Evolutionary conservation across 1,284 basidiomycete genomes (phyloP), one percentile per base, ranked within the genome.

Genomic region (Rhizoctonia solani): DNA sequence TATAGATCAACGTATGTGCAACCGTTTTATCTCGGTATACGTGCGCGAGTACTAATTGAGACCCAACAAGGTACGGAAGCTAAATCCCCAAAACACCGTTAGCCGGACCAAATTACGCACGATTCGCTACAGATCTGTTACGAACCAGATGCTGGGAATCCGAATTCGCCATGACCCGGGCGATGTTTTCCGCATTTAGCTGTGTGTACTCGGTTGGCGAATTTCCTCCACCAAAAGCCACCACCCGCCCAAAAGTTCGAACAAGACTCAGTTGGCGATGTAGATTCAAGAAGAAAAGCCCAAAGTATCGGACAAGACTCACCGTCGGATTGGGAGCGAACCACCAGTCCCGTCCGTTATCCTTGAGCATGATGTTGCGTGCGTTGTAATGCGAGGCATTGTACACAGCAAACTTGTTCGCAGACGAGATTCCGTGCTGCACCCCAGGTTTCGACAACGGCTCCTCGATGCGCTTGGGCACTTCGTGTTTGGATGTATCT

Each of bases 321-420:
- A n/a, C n/a, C n/a, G 61, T 65, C 14, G 61, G 61, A 16, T 65
- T 65, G 8, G 61, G 61, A 9, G 46, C 61, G 25, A 65, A 65
- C 61, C 61, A 65, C 61, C 61, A 65, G 39, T 65, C 61, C 19
- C 61, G 61, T 6, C 61, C 61, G 27, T 65, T 65, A 23, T 65
- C 61, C 44, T 65, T 65, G 25, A 65, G 49, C 37, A 65, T 65
- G 8, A 65, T 54, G 19, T 65, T 65, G n/a, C 61, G 49, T 19
- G 61, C 61, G 25, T 65, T 65, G 21, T 65, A 65, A 19, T 65
- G 61, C 19, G 61, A 53, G 4, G 61, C 61, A 27, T 65, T 65
- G 39, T 65, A 65, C 27, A 54, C 61, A 1, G 49, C 16, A 49
- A 49, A 65, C 19, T 65, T 65, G 16, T 52, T 52, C 23, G 37